Base-by-base conservation (phyloP, 306 rosid species). In the Sophora flavescens region DNA sequence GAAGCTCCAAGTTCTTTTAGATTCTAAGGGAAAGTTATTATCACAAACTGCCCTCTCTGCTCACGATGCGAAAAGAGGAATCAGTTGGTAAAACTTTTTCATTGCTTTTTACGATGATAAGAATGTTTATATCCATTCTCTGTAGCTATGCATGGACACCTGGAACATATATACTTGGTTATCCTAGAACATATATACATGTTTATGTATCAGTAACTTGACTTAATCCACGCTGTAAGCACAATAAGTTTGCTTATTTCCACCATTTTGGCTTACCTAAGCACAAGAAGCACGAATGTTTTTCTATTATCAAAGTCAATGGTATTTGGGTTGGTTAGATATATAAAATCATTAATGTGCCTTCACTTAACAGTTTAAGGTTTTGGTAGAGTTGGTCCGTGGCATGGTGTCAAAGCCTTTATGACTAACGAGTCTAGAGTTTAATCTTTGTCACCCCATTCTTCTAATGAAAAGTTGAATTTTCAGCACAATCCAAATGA, bases 21-120 rank as follows among this genome's bases (percentile, higher is more conserved):
- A 82, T 75, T 86, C 88, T 14, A 86, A 85, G 78, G 84, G 75
- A 66, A 63, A 80, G 63, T 53, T 62, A 64, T 70, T 89, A 69
- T 85, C n/a, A 51, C 74, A 70, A 75, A 80, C 91, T 76, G 93
- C 95, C 41, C 68, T 89, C 69, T 68, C 84, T 61, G 75, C 87
- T 78, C 83, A n/a, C 88, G 74, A 83, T 70, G 28, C 76, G 80
- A n/a, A 53, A 86, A 78, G 87, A 89, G 90, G 82, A 81, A 82
- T 78, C 77, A 82, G n/a, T 87, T 89, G 95, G 97, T 91, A 89
- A 48, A 4, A 38, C 16, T 47, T 69, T 17, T 53, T 72, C 56
- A 9, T 73, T 10, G 35, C 35, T 59, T 72, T 63, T 72, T 69
- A 73, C 51, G 53, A 4, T 53, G 33, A 59, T 61, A 81, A 60